These are phyloP conservation scores for Mucor sp. DNA, from an alignment of 371 early-diverging fungal genomes.

Conservation along the genomic window DNA sequence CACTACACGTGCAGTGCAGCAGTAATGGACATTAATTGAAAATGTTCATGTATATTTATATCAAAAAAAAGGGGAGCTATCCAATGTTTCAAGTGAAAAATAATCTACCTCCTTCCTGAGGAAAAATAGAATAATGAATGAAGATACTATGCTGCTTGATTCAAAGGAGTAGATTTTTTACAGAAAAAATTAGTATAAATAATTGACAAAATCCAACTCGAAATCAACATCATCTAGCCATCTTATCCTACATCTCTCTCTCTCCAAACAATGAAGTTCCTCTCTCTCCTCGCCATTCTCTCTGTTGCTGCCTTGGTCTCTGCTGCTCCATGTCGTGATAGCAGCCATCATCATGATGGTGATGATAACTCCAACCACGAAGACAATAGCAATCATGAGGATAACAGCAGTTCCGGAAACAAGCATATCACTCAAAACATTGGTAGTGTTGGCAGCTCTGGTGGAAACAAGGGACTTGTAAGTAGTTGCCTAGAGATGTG, in stretches of 20 bases:
- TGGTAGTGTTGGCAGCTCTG: slow-evolving; percentile 5
- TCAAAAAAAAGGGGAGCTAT: not conserved
- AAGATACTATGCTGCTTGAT: not conserved
- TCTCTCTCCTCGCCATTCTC: slow-evolving; percentile 8
- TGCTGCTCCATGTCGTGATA: slow-evolving; percentile 11
- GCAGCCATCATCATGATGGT: not conserved
- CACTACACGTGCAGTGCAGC: not conserved
- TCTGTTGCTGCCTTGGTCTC: slow-evolving; percentile 9
- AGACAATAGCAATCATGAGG: slow-evolving; percentile 1
- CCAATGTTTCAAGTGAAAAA: not conserved
- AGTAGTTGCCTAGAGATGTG: not conserved
- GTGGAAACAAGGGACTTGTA: slow-evolving; percentile 1
- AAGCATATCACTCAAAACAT: slow-evolving; percentile 11
- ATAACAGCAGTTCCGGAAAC: slow-evolving; percentile 8
- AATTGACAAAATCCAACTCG: not conserved
- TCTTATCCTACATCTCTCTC: not conserved
- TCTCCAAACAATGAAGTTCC: slow-evolving; percentile 9
- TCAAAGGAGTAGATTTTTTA: not conserved
- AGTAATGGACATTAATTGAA: not conserved
- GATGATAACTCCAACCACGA: not conserved
- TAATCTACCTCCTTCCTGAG: not conserved
- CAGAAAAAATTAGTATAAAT: slow-evolving; percentile 1
- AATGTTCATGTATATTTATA: not conserved
- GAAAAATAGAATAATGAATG: not conserved
- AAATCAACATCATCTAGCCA: not conserved